Evolutionary conservation across 2,329 filamentous ascomycete genomes (phyloP).

Genomic region (Ceratocystis huliohia): DNA sequence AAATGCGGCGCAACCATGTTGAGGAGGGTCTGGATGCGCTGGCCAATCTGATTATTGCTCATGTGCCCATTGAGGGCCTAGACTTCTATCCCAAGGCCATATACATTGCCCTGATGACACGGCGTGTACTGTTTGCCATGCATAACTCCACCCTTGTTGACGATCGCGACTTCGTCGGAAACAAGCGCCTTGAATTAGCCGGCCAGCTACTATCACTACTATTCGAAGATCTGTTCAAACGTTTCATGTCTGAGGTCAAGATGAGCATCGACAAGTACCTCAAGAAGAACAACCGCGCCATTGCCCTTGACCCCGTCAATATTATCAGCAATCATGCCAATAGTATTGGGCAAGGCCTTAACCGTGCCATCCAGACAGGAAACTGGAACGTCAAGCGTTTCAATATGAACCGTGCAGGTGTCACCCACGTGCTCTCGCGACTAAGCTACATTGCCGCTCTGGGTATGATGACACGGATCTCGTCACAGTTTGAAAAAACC

Average conservation of each 20-base stretch:
- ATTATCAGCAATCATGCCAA: slow-evolving; percentile 76
- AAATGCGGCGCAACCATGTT: slow-evolving; percentile 61
- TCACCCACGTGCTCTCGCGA: slow-evolving; percentile 89
- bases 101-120: slow-evolving; percentile 93
- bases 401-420: slow-evolving; percentile 93
- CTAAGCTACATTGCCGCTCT: slow-evolving; percentile 93
- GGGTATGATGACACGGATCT: slow-evolving; percentile 99
- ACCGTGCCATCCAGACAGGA: slow-evolving; percentile 88
- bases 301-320: slow-evolving; percentile 74
- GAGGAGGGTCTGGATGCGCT: slow-evolving; percentile 89
- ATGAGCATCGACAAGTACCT: slow-evolving; percentile 89
- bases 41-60: slow-evolving; percentile 83
- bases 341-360: slow-evolving; percentile 84
- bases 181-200: slow-evolving; percentile 89
- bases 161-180: slow-evolving; percentile 94
- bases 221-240: slow-evolving; percentile 97
- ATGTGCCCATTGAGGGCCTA: slow-evolving; percentile 79
- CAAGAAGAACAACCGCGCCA: slow-evolving; percentile 82
- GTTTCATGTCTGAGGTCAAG: slow-evolving; percentile 79
- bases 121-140: slow-evolving; percentile 88
- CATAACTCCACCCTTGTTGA: slow-evolving; percentile 83
- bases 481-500: slow-evolving; percentile 97
- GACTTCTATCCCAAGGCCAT: slow-evolving; percentile 96
- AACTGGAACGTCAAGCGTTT: slow-evolving; percentile 98
- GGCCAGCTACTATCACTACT: slow-evolving; percentile 86